phyloP scores from a whole-genome alignment of 495 filamentous ascomycete species.

The Podospora comata region DNA sequence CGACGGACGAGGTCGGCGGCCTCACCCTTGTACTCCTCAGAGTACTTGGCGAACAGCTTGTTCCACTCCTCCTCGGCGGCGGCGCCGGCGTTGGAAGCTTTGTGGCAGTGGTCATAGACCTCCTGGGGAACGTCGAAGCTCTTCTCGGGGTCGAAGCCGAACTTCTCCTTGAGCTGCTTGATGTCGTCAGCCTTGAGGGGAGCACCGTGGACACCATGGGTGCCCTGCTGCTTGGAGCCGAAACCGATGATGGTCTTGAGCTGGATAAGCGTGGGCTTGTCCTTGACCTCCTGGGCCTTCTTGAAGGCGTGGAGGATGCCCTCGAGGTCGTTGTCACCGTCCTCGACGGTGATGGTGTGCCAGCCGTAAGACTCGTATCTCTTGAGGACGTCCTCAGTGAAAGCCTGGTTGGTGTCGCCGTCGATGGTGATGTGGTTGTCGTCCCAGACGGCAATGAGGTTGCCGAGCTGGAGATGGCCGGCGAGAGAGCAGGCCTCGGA shows the following conservation, averaged over 20 bases:
- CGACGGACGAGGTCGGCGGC: slow-evolving; percentile 78
- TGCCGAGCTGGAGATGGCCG: slow-evolving; percentile 95
- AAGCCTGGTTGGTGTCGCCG: slow-evolving; percentile 89
- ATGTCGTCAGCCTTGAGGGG: slow-evolving; percentile 91
- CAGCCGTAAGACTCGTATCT: slow-evolving; percentile 97
- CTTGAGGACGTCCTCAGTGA: slow-evolving; percentile 96
- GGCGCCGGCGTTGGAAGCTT: slow-evolving; percentile 78
- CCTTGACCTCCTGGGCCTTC: slow-evolving; percentile 77
- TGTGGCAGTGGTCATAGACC: slow-evolving; percentile 87
- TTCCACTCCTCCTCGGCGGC: slow-evolving; percentile 95
- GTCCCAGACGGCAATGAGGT: slow-evolving; percentile 94
- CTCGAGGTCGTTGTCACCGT: slow-evolving; percentile 87
- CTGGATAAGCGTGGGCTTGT: slow-evolving; percentile 97
- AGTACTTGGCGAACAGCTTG: slow-evolving; percentile 84
- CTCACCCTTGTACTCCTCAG: slow-evolving; percentile 68
- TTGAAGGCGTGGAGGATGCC: slow-evolving; percentile 86
- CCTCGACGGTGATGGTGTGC: slow-evolving; percentile 81
- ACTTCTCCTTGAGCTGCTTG: slow-evolving; percentile 84
- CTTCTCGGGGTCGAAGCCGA: slow-evolving; percentile 94
- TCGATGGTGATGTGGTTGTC: slow-evolving; percentile 96
- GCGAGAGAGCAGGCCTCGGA: slow-evolving; percentile 88
- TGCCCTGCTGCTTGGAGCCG: slow-evolving; percentile 90
- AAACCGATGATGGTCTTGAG: slow-evolving; percentile 97
- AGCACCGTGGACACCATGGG: slow-evolving; percentile 91
- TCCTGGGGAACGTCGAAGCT: slow-evolving; percentile 90